These are phyloP conservation scores for Colletotrichum graminicola DNA, from an alignment of 2,329 filamentous ascomycete genomes.

Conservation along the genomic window DNA sequence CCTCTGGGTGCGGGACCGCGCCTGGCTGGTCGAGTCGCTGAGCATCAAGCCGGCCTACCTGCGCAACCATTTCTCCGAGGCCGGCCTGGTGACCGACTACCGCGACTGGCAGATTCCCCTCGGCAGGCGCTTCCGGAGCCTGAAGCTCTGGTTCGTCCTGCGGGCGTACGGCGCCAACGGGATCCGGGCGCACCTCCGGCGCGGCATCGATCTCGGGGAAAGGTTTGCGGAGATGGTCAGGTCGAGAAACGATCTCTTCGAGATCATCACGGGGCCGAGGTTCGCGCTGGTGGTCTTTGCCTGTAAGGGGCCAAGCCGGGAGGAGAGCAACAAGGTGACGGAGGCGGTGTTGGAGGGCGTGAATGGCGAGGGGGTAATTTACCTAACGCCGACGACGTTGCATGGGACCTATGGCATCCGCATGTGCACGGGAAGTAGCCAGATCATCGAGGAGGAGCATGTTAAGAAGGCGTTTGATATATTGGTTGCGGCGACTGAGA, in stretches of 20 bases:
- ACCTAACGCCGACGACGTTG: conserved; percentile 82
- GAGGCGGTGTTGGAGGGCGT: conserved; percentile 81
- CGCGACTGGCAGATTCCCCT: conserved; percentile 98
- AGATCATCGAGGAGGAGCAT: conserved; percentile 77
- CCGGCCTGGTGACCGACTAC: conserved; percentile 91
- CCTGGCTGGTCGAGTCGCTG: conserved; percentile 83
- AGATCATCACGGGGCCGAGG: conserved; percentile 77
- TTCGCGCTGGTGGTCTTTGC: conserved; percentile 86
- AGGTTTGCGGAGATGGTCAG: conserved; percentile 73
- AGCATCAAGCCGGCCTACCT: conserved; percentile 86
- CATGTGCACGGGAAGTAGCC: conserved; percentile 79
- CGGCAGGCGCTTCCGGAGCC: conserved; percentile 84
- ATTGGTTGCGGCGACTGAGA: conserved; percentile 74
- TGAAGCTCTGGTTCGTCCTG: conserved; percentile 97
- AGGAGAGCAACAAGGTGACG: conserved; percentile 75
- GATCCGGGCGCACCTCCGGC: conserved; percentile 78
- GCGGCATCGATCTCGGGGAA: conserved; percentile 77
- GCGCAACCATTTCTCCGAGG: conserved; percentile 82
- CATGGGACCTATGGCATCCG: conserved; percentile 82
- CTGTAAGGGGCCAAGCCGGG: conserved; percentile 56
- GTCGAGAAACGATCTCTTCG: conserved; percentile 76
- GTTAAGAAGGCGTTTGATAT: conserved; percentile 80
- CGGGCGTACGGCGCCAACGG: conserved; percentile 84
- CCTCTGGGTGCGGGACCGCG: conserved; percentile 81
- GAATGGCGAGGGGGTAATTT: conserved; percentile 81